phyloP scores from a whole-genome alignment of 1,284 basidiomycete genomes.

The Heterobasidion annosum region DNA sequence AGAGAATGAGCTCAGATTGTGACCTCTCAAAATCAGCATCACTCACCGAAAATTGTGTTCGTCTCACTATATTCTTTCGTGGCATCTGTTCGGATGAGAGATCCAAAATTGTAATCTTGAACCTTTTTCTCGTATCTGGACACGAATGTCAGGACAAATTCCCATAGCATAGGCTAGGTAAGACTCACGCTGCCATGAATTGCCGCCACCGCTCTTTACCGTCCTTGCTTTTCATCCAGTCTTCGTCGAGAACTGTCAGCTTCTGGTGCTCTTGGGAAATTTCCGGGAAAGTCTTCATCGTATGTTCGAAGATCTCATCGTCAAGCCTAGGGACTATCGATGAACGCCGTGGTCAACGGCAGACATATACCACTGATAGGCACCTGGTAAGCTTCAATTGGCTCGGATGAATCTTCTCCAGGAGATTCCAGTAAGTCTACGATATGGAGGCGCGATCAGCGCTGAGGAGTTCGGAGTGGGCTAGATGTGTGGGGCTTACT shows the following conservation, averaged over 20 bases:
- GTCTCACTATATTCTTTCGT: conserved; percentile 82
- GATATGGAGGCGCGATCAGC: conserved; percentile 2
- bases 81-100: conserved; percentile 81
- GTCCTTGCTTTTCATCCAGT: conserved; percentile 88
- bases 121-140: conserved; percentile 76
- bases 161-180: not conserved
- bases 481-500: conserved; percentile 32
- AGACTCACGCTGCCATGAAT: conserved; percentile 77
- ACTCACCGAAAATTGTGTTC: conserved; percentile 90
- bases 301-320: conserved; percentile 84
- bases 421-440: conserved; percentile 95
- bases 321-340: conserved; percentile 53
- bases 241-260: conserved; percentile 77
- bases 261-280: conserved; percentile 57
- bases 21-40: not conserved
- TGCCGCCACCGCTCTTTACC: conserved; percentile 91
- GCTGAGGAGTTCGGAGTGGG: not conserved
- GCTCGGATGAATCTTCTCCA: conserved; percentile 75
- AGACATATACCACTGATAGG: conserved; percentile 15
- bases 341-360: not conserved
- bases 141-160: not conserved
- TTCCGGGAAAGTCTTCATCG: conserved; percentile 79
- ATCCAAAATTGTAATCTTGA: conserved; percentile 97
- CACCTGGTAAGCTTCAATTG: conserved; percentile 79
- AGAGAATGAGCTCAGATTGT: not conserved